A percentile compares a stretch with the other conserved stretches of the same genome.
phyloP scores from a whole-genome alignment of 352 stramenopile genomes.

The Blastocystis sp. region DNA sequence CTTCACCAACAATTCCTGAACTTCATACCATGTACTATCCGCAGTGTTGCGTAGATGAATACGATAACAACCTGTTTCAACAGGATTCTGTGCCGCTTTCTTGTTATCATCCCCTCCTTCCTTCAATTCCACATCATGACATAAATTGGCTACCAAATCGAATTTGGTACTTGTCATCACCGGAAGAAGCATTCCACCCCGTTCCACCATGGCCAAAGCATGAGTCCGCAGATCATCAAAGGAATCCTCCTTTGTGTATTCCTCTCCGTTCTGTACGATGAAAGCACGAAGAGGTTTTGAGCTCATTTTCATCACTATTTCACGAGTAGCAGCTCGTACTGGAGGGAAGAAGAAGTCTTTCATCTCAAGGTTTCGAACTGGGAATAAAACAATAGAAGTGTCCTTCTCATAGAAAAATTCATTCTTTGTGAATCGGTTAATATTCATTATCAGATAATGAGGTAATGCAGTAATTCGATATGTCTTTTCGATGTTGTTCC shows the following conservation, averaged over 20 bases:
- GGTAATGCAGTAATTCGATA: slow-evolving; percentile 89
- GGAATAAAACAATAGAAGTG: slow-evolving; percentile 97
- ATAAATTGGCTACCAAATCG: slow-evolving; percentile 95
- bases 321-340: not conserved
- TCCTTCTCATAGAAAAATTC: slow-evolving; percentile 98
- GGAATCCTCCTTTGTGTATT: not conserved
- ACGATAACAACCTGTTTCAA: slow-evolving; percentile 83
- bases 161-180: slow-evolving; percentile 79
- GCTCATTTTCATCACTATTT: slow-evolving; percentile 16
- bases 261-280: slow-evolving; percentile 29
- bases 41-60: slow-evolving; percentile 91
- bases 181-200: slow-evolving; percentile 31
- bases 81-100: not conserved
- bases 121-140: slow-evolving; percentile 78
- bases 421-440: slow-evolving; percentile 94
- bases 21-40: slow-evolving; percentile 94
- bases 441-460: slow-evolving; percentile 91
- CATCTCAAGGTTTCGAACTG: slow-evolving; percentile 96
- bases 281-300: not conserved
- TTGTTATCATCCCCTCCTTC: not conserved
- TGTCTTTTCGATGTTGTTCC: slow-evolving; percentile 80
- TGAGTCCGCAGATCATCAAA: not conserved
- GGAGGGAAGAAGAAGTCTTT: slow-evolving; percentile 79
- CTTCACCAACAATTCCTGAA: slow-evolving; percentile 93
- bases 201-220: slow-evolving; percentile 46